Evolutionary conservation across 257 asterid genomes (phyloP), one percentile per base, ranked within the genome.

Genomic region (Gentiana macrophylla): DNA sequence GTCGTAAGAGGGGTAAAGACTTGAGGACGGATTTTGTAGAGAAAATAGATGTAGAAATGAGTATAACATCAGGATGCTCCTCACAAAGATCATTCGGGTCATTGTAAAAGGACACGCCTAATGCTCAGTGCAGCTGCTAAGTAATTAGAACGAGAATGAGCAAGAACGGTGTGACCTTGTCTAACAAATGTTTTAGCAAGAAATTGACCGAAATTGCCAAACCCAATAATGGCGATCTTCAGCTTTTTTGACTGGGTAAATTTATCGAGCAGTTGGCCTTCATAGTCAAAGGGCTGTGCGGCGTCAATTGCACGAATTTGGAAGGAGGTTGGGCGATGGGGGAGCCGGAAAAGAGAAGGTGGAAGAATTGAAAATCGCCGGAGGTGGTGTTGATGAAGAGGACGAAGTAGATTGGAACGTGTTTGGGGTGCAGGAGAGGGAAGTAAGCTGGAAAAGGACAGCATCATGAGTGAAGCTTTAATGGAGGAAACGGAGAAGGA

Each of bases 271-370:
- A 73, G 64, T 2, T 57, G 77, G 32, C 87, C 34, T 58, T 84
- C 91, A 61, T 66, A 70, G 51, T 84, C 94, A 62, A 57, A 84
- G 0, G 91, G 84, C 61, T 84, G 94, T 1, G 88, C 86, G 7
- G 91, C 88, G 72, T 84, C 91, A 55, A 82, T 47, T 32, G 94
- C 84, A 0, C 74, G 79, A 64, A 84, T 59, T 49, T 57, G 52
- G 0, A 84, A 72, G 54, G 75, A 38, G 65, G 51, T 33, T 34
- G 37, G 63, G 48, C 41, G 69, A 60, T 55, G 67, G 70, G 52
- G 68, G 44, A 0, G 60, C 58, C 44, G 44, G 44, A 32, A 2
- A 44, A 32, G 63, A 48, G 76, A 49, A 12, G 64, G 61, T 6
- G 57, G 45, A 47, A 33, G 34, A 55, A 37, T 50, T 2, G 70